These are phyloP conservation scores for Colletotrichum shisoi DNA, from an alignment of 2,329 filamentous ascomycete genomes.

Conservation along the genomic window DNA sequence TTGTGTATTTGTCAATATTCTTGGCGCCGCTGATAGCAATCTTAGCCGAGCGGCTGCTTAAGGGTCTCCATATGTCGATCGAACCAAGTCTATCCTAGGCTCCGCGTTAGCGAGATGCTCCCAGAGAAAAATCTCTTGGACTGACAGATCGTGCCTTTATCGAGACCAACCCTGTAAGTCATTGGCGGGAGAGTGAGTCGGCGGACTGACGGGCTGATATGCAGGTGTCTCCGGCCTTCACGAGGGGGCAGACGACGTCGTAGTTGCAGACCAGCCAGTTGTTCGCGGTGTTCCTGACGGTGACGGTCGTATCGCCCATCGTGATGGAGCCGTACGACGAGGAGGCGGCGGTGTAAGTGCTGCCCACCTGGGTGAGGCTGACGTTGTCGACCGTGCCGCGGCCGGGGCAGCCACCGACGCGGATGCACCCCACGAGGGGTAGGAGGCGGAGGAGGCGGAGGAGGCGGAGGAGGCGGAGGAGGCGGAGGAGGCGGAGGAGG, in stretches of 20 bases:
- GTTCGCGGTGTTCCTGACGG: constrained; percentile 27
- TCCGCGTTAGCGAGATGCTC: neutral
- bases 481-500: neutral
- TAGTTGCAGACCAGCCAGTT: constrained; percentile 28
- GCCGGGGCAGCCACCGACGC: constrained; percentile 14
- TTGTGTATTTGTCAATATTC: too few relatives aligned
- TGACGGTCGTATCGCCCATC: constrained; percentile 11
- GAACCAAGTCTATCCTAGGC: too few relatives aligned
- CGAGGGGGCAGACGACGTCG: constrained; percentile 13
- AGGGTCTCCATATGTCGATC: neutral
- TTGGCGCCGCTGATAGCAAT: neutral
- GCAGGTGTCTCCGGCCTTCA: constrained; percentile 14
- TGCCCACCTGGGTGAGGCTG: constrained; percentile 12
- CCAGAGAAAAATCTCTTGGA: neutral
- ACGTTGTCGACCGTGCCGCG: constrained; percentile 13
- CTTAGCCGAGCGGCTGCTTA: neutral
- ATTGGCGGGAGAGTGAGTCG: constrained; percentile 8
- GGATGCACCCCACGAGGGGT: too few relatives aligned
- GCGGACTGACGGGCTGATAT: neutral
- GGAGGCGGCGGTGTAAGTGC: constrained; percentile 5
- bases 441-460: neutral
- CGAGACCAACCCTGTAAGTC: constrained; percentile 19
- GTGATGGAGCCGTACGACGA: constrained; percentile 23
- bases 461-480: neutral
- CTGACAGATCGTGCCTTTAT: neutral